Evolutionary conservation across 192 early-diverging fungal species (phyloP), one percentile per base, ranked within the genome.

Genomic region (Coemansia sp.): DNA sequence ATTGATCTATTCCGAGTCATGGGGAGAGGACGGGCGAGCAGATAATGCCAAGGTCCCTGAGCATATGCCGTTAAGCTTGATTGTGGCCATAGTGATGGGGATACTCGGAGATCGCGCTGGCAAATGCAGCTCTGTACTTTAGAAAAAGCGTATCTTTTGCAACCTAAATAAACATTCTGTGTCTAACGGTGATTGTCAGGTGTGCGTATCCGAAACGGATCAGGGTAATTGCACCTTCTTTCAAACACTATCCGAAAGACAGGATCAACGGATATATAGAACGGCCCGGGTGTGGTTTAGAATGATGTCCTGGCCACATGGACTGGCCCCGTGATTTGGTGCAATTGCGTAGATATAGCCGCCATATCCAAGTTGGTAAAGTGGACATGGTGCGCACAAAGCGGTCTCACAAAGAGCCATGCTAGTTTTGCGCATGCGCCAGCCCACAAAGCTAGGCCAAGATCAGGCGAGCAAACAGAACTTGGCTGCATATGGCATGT

Each of bases 191-290:
- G 48, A 49, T 49, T 49, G 48, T 49, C 48, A 49, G 48, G 48
- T 17, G n/a, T 3, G 48, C 48, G 48, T 49, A 17, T 49, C 48
- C 48, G 48, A 49, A 49, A 49, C 48, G 48, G 48, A 49, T 49
- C 48, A 49, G 48, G 48, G 48, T 49, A 49, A 19, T 21, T 49
- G 48, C 9, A 45, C 41, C 41, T 45, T 43, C 41, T 43, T n/a
- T n/a, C 11, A 45, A 49, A 19, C 48, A 49, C 48, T 49, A 49
- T 49, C 48, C 48, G 48, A 21, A 49, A 49, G 48, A 21, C 48
- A 49, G 48, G 48, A 49, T 49, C 48, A 7, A 5, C 48, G 48
- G 48, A 49, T 49, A 49, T 49, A 49, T 49, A 21, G 48, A n/a
- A 12, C 14, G 14, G 41, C 11, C 12, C 41, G 41, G 12, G 10